phyloP scores from a whole-genome alignment of 2,329 filamentous ascomycete species.

The Paraphoma chrysanthemicola region DNA sequence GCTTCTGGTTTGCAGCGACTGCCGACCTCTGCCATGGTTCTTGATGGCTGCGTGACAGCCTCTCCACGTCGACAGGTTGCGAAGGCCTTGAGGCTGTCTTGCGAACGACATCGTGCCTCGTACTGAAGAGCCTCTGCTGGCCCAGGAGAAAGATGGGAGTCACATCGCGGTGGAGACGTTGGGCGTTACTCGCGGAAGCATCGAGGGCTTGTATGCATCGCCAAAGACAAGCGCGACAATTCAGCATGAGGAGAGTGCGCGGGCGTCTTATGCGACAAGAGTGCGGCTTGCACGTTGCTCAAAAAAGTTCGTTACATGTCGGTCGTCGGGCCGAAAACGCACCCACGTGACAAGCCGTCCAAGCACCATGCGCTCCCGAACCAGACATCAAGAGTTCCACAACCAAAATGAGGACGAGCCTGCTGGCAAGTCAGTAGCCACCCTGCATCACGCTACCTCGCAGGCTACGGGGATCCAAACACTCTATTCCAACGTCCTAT shows the following conservation, averaged over 20 bases:
- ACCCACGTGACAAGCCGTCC: conserved; percentile 4
- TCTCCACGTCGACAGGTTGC: conserved; percentile 14
- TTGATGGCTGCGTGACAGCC: conserved; percentile 8
- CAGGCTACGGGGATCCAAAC: conserved; percentile 24
- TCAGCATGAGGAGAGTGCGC: conserved; percentile 48
- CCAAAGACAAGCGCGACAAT: conserved; percentile 53
- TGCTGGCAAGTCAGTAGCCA: conserved; percentile 8
- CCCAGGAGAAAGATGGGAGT: conserved; percentile 15
- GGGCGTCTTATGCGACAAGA: conserved; percentile 11
- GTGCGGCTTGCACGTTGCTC: not conserved
- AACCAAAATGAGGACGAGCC: not conserved
- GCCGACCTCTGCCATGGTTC: conserved; percentile 38
- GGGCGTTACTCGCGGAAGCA: conserved; percentile 23
- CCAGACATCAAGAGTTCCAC: not conserved
- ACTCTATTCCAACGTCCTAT: conserved; percentile 31
- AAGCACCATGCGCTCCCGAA: not conserved
- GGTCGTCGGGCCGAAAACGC: conserved; percentile 12
- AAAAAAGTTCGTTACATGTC: not conserved
- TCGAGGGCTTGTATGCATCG: conserved; percentile 53
- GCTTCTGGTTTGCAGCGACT: conserved; percentile 32
- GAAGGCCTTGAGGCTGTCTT: conserved; percentile 7
- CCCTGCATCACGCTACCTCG: conserved; percentile 18
- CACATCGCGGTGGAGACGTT: conserved; percentile 30
- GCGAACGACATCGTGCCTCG: conserved; percentile 15
- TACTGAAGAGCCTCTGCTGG: conserved; percentile 26